A percentile compares a stretch with the other conserved stretches of the same genome.
phyloP scores from a whole-genome alignment of 805 yeast genomes.

The Kluyveromyces siamensis region DNA sequence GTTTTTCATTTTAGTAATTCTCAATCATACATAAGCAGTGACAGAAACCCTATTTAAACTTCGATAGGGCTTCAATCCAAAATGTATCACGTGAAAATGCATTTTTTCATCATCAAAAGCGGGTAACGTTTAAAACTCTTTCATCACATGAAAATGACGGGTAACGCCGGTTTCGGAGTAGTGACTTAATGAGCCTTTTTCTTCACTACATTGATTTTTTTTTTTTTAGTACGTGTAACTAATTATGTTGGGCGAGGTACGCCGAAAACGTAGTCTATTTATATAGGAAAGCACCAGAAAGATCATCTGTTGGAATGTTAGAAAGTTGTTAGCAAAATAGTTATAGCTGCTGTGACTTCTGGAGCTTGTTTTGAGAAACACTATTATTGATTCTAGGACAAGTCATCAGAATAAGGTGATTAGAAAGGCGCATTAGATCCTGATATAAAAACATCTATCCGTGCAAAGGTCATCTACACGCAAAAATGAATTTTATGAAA shows the following conservation, averaged over 20 bases:
- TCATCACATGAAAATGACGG: background rate
- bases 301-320: background rate
- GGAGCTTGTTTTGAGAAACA: background rate
- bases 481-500: background rate
- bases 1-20: background rate
- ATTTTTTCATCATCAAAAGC: background rate
- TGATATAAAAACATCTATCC: too few relatives aligned
- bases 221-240: background rate
- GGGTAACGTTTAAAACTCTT: background rate
- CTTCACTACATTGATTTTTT: background rate
- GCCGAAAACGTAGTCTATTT: background rate
- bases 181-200: background rate
- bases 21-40: background rate
- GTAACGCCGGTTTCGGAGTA: background rate
- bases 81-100: background rate
- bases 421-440: too few relatives aligned
- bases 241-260: background rate
- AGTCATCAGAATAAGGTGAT: background rate
- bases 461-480: background rate
- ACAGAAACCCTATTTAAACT: background rate
- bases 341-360: background rate
- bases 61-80: background rate
- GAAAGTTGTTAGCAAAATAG: background rate
- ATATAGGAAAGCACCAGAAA: background rate
- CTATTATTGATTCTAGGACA: background rate